phyloP scores from a whole-genome alignment of 306 rosid genomes.

The Rosa rugosa region DNA sequence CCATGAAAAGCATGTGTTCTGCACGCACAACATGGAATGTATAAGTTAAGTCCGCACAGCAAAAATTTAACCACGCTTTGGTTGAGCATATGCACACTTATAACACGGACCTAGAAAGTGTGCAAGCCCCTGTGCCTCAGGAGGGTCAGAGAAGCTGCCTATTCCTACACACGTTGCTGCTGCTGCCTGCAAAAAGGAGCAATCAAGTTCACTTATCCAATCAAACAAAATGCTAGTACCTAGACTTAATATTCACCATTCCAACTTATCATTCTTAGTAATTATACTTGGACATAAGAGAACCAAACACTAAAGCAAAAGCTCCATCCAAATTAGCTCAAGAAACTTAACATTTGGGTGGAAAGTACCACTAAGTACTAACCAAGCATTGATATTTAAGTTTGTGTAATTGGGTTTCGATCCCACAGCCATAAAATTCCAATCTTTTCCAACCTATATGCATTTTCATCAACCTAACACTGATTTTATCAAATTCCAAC shows the following conservation, averaged over 20 bases:
- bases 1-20: constrained; percentile 99
- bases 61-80: not conserved
- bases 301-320: not conserved
- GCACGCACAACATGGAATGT: constrained; percentile 42
- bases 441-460: not conserved
- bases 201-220: constrained; percentile 1
- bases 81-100: not conserved
- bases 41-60: not conserved
- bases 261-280: not conserved
- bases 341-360: not conserved
- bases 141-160: constrained; percentile 92
- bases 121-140: constrained; percentile 92
- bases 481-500: not conserved
- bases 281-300: not conserved
- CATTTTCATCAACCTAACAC: constrained; percentile 18
- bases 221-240: constrained; percentile 16
- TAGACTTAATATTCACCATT: not conserved
- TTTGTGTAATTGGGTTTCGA: not conserved
- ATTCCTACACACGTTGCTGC: constrained; percentile 96
- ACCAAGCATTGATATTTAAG: constrained; percentile 1
- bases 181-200: constrained; percentile 66
- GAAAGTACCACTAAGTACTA: not conserved
- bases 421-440: not conserved
- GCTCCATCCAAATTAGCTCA: not conserved
- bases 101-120: constrained; percentile 74